phyloP scores from a whole-genome alignment of 805 yeast genomes.

The Schwanniomyces yamadae region DNA sequence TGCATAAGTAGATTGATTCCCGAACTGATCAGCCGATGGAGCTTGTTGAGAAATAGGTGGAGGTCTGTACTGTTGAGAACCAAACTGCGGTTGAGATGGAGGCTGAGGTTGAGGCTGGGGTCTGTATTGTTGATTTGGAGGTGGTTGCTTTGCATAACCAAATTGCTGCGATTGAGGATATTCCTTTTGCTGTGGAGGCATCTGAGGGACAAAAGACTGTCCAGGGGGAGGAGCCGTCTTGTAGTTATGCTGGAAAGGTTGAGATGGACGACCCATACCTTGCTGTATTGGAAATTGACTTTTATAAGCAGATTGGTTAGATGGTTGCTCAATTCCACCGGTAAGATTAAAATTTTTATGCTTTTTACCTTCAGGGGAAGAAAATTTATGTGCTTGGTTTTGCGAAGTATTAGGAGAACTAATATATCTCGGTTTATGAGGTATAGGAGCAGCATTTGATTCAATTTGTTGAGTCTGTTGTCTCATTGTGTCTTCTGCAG shows the following conservation, averaged over 20 bases:
- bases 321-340: too few relatives aligned
- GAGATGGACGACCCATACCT: background rate
- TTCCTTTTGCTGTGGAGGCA: conserved; percentile 14
- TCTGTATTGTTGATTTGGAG: conserved; percentile 1
- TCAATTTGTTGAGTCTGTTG: background rate
- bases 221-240: conserved; percentile 3
- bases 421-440: conserved; percentile 28
- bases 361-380: conserved; percentile 1
- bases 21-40: too few relatives aligned
- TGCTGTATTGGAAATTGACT: too few relatives aligned
- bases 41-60: too few relatives aligned
- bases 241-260: too few relatives aligned
- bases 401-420: conserved; percentile 32
- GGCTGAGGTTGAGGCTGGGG: background rate
- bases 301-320: too few relatives aligned
- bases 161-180: conserved; percentile 14
- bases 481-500: conserved; percentile 4
- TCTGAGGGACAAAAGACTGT: conserved; percentile 8
- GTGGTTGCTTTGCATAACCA: conserved; percentile 11
- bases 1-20: too few relatives aligned
- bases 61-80: too few relatives aligned
- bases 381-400: background rate
- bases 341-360: too few relatives aligned
- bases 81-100: too few relatives aligned
- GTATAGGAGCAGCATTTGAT: background rate